A percentile compares a stretch with the other conserved stretches of the same genome.
Evolutionary conservation across 2,329 filamentous ascomycete genomes (phyloP).

Genomic region (Botrytis hyacinthi): DNA sequence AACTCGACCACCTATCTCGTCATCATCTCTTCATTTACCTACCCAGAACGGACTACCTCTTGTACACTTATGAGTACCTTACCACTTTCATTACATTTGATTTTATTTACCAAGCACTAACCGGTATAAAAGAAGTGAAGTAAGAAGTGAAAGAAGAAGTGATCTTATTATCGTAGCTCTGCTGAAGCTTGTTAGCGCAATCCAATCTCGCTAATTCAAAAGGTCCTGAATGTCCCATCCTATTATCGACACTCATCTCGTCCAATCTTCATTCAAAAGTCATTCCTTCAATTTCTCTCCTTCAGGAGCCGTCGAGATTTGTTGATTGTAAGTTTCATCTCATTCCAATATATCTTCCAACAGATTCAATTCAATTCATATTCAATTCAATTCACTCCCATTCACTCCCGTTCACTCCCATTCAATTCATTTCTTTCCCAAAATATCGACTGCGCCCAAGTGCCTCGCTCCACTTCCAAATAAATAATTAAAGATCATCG

Average conservation of each 20-base stretch:
- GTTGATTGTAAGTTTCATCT: conserved; percentile 22
- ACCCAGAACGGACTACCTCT: conserved; percentile 7
- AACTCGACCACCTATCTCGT: neutral
- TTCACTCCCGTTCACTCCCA: neutral
- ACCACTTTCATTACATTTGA: neutral
- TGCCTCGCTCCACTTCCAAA: neutral
- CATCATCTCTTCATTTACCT: neutral
- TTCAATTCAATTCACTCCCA: neutral
- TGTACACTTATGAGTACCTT: neutral
- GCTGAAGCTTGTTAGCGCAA: conserved; percentile 19
- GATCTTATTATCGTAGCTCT: conserved; percentile 1
- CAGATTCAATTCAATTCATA: neutral
- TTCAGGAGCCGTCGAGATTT: conserved; percentile 19
- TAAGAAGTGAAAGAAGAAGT: neutral
- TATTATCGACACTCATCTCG: conserved; percentile 20
- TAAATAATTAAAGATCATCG: neutral
- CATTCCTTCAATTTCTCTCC: conserved; percentile 21
- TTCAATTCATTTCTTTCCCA: neutral
- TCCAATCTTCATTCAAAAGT: conserved; percentile 17
- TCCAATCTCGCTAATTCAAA: conserved; percentile 23
- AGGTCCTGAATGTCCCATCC: conserved; percentile 17
- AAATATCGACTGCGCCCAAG: neutral
- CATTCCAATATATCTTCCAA: neutral
- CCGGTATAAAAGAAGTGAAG: conserved; percentile 6
- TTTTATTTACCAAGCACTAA: neutral